These are phyloP conservation scores for Penicillium rolfsii DNA, from an alignment of 2,329 filamentous ascomycete species.

Conservation along the genomic window DNA sequence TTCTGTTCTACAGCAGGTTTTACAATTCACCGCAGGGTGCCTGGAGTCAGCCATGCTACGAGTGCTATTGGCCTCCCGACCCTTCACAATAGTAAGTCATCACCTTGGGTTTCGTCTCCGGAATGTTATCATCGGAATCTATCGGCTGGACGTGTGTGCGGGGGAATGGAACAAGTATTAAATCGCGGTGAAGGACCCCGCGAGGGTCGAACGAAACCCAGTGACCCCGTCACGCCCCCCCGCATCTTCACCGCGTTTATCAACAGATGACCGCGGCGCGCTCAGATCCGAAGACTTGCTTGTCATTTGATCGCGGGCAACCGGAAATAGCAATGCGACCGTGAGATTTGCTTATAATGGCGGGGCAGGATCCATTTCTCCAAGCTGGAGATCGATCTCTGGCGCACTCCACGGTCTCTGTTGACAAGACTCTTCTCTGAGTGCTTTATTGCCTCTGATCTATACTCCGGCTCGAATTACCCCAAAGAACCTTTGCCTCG, in stretches of 20 bases:
- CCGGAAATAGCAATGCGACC: slow-evolving; percentile 2
- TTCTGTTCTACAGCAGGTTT: neutral
- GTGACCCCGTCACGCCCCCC: slow-evolving; percentile 27
- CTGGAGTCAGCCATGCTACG: neutral
- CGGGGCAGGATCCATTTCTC: neutral
- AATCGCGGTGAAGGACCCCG: neutral
- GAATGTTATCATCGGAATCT: neutral
- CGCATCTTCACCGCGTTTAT: slow-evolving; percentile 12
- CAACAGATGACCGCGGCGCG: slow-evolving; percentile 22
- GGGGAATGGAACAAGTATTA: neutral
- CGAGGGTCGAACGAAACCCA: slow-evolving; percentile 15
- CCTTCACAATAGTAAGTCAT: no score
- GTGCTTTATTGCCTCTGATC: neutral
- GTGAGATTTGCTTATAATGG: slow-evolving; percentile 3
- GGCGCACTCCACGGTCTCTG: neutral
- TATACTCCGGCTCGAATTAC: neutral
- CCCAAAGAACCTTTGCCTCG: neutral
- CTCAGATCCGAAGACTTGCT: slow-evolving; percentile 14
- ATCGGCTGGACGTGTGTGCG: slow-evolving; percentile 8
- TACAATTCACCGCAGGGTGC: neutral
- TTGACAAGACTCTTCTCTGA: neutral
- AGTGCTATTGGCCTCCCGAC: neutral
- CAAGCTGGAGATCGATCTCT: neutral
- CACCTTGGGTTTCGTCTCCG: neutral
- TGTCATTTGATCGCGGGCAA: slow-evolving; percentile 23